phyloP scores from a whole-genome alignment of 2,329 filamentous ascomycete species.

The Pseudogymnoascus destructans region DNA sequence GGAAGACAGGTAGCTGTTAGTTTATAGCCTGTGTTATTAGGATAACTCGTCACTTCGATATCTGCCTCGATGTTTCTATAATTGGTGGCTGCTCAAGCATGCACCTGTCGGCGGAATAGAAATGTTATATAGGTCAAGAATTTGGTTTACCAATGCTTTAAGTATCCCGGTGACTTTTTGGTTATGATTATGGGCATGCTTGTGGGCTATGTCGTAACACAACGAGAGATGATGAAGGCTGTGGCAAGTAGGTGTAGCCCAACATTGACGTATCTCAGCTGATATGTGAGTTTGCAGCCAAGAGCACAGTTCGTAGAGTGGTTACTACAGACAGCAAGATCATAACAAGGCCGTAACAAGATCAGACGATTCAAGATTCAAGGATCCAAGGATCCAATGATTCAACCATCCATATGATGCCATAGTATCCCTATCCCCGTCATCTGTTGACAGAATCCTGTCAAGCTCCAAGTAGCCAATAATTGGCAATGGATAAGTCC shows the following conservation, averaged over 20 bases:
- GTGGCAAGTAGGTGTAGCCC: background rate
- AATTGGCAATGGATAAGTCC: background rate
- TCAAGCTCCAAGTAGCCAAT: slow-evolving; percentile 2
- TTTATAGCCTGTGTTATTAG: slow-evolving; percentile 2
- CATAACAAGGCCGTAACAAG: background rate
- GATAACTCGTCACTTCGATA: background rate
- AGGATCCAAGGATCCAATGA: background rate
- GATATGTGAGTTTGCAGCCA: background rate
- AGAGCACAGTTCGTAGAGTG: background rate
- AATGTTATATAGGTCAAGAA: slow-evolving; percentile 8
- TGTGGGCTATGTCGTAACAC: background rate
- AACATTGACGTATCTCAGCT: background rate
- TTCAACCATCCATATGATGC: background rate
- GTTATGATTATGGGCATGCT: background rate
- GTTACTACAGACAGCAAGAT: background rate
- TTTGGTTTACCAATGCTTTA: slow-evolving; percentile 4
- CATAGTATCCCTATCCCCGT: background rate
- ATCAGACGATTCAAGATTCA: background rate
- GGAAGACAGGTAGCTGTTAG: slow-evolving; percentile 37
- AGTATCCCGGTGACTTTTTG: background rate
- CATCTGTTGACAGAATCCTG: background rate
- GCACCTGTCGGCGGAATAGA: background rate
- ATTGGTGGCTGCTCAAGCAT: background rate
- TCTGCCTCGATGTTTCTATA: slow-evolving; percentile 6
- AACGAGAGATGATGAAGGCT: background rate